These are phyloP conservation scores for Pharnaceum exiguum DNA, from an alignment of 148 eudicot genomes.

Conservation along the genomic window DNA sequence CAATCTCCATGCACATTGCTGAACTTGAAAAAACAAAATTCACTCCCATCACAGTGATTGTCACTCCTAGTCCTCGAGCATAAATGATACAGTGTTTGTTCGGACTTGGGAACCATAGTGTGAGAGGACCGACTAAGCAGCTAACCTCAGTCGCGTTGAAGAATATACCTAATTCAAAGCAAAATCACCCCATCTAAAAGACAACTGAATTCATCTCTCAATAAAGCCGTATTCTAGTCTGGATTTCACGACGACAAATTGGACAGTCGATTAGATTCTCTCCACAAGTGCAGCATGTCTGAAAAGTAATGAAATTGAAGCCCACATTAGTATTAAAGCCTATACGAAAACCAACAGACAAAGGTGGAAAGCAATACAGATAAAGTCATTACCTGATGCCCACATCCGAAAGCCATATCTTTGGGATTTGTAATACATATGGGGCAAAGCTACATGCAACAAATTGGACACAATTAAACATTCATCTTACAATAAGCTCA, in stretches of 20 bases:
- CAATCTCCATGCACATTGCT: no score
- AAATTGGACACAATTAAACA: background rate
- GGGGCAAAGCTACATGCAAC: conserved; percentile 51
- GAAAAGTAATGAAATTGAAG: conserved; percentile 1
- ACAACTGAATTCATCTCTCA: conserved; percentile 18
- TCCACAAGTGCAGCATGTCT: conserved; percentile 96
- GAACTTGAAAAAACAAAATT: no score
- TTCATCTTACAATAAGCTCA: background rate
- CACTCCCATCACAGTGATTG: no score
- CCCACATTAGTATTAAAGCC: background rate
- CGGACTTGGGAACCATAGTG: no score
- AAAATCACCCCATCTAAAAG: background rate
- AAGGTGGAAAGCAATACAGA: background rate
- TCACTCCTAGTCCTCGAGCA: no score
- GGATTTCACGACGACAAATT: conserved; percentile 65
- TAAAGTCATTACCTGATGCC: conserved; percentile 86
- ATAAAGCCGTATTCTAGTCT: conserved; percentile 79
- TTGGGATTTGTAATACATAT: conserved; percentile 80
- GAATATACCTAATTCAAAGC: no score
- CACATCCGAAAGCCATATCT: conserved; percentile 99
- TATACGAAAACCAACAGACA: background rate
- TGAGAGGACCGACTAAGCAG: no score
- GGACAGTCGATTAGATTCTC: conserved; percentile 73
- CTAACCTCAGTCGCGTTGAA: no score
- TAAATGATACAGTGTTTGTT: no score